These are phyloP conservation scores for Pyrenula massariospora DNA, from an alignment of 495 filamentous ascomycete genomes.

Conservation along the genomic window DNA sequence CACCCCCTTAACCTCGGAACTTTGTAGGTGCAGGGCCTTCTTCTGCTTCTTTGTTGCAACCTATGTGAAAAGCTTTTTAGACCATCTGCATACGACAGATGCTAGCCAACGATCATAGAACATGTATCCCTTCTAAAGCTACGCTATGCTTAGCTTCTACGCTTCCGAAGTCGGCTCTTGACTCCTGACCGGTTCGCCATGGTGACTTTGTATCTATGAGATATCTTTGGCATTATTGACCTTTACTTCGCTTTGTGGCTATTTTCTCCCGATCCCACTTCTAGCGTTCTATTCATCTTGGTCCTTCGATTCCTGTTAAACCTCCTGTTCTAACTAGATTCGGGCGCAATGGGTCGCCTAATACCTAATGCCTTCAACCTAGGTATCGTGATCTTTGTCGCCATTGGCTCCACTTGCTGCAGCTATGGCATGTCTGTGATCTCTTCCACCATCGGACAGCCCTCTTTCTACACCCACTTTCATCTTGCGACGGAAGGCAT, in stretches of 20 bases:
- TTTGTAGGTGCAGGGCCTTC: background rate
- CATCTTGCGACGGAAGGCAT: constrained; percentile 23
- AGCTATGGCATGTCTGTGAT: constrained; percentile 39
- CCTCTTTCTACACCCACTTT: constrained; percentile 36
- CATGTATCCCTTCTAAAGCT: background rate
- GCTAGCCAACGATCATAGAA: background rate
- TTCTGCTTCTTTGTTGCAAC: background rate
- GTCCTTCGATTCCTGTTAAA: background rate
- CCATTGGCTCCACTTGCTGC: constrained; percentile 29
- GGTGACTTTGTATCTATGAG: background rate
- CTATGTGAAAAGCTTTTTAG: background rate
- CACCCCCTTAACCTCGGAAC: background rate
- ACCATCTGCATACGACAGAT: background rate
- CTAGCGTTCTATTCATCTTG: background rate
- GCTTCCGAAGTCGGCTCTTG: background rate
- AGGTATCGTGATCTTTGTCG: constrained; percentile 19
- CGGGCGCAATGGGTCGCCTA: background rate
- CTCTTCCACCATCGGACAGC: constrained; percentile 38
- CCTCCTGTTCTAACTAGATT: background rate
- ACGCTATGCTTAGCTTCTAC: background rate
- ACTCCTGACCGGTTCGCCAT: background rate
- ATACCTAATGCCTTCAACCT: constrained; percentile 10
- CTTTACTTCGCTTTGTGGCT: background rate
- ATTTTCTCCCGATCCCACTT: background rate
- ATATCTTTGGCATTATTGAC: background rate